Evolutionary conservation across 257 asterid species (phyloP), one percentile per base, ranked within the genome.

Genomic region (Fraxinus anomala): DNA sequence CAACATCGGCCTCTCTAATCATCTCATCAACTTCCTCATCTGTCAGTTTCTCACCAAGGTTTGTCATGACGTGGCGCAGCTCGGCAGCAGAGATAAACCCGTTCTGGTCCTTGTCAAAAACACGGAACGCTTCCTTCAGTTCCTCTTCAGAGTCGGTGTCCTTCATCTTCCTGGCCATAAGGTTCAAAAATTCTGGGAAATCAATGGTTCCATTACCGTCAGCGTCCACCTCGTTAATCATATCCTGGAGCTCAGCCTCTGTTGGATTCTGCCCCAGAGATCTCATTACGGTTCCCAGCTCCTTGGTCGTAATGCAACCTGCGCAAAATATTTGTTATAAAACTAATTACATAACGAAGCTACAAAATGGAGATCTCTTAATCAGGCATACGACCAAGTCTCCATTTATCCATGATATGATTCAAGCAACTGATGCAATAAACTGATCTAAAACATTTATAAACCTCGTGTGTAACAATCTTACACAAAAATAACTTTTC

Each of bases 241-340:
- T 89, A 68, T 89, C 92, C 82, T 89, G 93, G 80, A 89, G 93
- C 83, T 89, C 93, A 54, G 93, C 93, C 85, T 89, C 93, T 0
- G 92, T 89, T 0, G 92, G 92, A 73, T 89, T 89, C 85, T 87
- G 91, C 70, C 92, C 91, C 30, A 89, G 75, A 5, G 92, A 89
- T 77, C 92, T 89, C 92, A 89, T 87, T 21, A 89, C 92, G 3
- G 92, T 89, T 24, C 91, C 92, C 13, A 89, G 91, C 84, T 89
- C 92, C 86, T 89, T 89, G 36, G 92, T 89, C 28, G 92, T 87
- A 83, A 89, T 89, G 86, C 92, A 89, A 82, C 92, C 91, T 87
- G 86, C 59, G 63, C 21, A 78, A 61, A 71, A 31, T 28, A 26
- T 42, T 16, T 40, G 28, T 49, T n/a, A 69, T 10, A 34, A 44